Conservation (phyloP, 257 asterid genomes). For the Mentha longifolia region DNA sequence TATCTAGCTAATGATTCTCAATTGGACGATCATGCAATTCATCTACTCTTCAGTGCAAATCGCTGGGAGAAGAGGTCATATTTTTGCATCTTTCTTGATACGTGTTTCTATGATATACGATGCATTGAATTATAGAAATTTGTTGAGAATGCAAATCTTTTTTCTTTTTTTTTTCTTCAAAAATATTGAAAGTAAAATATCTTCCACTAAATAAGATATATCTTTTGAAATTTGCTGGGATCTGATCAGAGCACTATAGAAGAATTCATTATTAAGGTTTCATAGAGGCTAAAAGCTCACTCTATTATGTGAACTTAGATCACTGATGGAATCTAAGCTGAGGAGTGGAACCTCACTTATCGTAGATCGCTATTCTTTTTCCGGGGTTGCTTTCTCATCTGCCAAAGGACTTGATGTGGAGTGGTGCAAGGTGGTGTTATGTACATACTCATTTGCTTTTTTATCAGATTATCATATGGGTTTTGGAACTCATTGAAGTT, state of each 20-base stretch:
- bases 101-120: not conserved
- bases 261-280: not conserved
- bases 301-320: slow-evolving; percentile 44
- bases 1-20: slow-evolving; percentile 79
- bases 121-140: not conserved
- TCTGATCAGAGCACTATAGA: slow-evolving; percentile 11
- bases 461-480: slow-evolving; percentile 1
- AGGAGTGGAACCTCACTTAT: slow-evolving; percentile 80
- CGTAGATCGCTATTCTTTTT: slow-evolving; percentile 83
- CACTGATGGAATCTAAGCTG: slow-evolving; percentile 81
- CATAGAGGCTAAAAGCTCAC: slow-evolving; percentile 5
- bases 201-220: not conserved
- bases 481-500: slow-evolving; percentile 16
- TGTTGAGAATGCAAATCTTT: not conserved
- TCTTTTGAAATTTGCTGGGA: slow-evolving; percentile 1
- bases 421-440: slow-evolving; percentile 67
- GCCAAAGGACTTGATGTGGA: slow-evolving; percentile 87
- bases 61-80: slow-evolving; percentile 95
- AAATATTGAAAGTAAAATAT: slow-evolving; percentile 20
- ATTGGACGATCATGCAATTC: slow-evolving; percentile 85
- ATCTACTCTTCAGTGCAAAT: slow-evolving; percentile 94
- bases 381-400: slow-evolving; percentile 94
- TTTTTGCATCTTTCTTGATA: not conserved
- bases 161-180: not conserved
- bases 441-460: not conserved